phyloP scores from a whole-genome alignment of 1,139 yeast genomes.

The Sugiyamaella xylanicola region DNA sequence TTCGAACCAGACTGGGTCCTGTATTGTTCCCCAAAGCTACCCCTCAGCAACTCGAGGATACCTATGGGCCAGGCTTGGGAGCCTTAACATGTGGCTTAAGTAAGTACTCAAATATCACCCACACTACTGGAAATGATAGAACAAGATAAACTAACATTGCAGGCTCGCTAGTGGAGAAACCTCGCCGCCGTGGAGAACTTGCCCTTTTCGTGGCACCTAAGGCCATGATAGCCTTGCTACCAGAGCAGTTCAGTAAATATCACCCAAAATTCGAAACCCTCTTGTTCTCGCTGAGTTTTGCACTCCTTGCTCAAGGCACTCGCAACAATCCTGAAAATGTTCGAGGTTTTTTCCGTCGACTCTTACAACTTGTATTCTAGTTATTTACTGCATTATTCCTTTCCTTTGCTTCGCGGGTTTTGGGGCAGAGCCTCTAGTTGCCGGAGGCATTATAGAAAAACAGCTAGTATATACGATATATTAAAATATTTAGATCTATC shows the following conservation, averaged over 20 bases:
- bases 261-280: conserved; percentile 38
- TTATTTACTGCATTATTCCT: too few relatives aligned
- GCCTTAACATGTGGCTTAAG: conserved; percentile 45
- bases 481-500: conserved; percentile 14
- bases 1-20: conserved; percentile 44
- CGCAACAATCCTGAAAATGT: conserved; percentile 23
- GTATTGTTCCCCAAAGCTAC: conserved; percentile 35
- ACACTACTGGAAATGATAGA: too few relatives aligned
- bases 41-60: conserved; percentile 42
- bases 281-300: conserved; percentile 45
- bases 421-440: too few relatives aligned
- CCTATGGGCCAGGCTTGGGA: conserved; percentile 45
- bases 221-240: conserved; percentile 45
- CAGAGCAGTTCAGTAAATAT: conserved; percentile 33
- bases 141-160: conserved; percentile 3
- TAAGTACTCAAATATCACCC: too few relatives aligned
- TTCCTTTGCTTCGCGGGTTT: too few relatives aligned
- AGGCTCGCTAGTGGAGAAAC: conserved; percentile 42
- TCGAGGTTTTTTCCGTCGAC: conserved; percentile 31
- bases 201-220: conserved; percentile 48
- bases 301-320: conserved; percentile 35
- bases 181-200: conserved; percentile 47
- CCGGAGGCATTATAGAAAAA: not conserved
- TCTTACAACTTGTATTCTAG: conserved; percentile 30
- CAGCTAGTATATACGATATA: conserved; percentile 2